Percentiles rank a stretch among this genome's conserved stretches.
These are phyloP conservation scores for Saccharata proteae DNA, from an alignment of 2,329 filamentous ascomycete genomes.

Conservation along the genomic window DNA sequence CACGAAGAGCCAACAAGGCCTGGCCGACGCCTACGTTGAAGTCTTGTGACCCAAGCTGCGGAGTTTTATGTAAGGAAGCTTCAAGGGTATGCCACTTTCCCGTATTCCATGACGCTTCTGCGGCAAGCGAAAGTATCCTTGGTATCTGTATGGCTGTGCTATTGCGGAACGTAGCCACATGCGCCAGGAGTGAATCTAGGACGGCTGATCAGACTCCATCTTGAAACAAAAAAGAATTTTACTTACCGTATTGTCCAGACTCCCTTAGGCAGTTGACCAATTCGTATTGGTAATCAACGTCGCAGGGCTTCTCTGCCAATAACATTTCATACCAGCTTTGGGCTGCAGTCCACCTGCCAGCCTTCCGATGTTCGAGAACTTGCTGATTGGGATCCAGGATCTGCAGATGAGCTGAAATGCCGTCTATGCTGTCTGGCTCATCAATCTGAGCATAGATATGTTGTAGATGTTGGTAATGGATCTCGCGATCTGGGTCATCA, in stretches of 20 bases:
- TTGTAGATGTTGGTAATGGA: constrained; percentile 67
- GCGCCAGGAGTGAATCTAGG: constrained; percentile 70
- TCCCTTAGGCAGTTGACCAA: constrained; percentile 82
- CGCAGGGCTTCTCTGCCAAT: constrained; percentile 64
- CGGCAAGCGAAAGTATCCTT: constrained; percentile 64
- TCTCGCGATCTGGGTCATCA: constrained; percentile 42
- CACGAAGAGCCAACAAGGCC: constrained; percentile 49
- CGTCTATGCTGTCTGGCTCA: constrained; percentile 91
- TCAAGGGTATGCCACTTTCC: constrained; percentile 67
- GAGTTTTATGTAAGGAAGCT: constrained; percentile 41
- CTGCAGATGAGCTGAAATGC: constrained; percentile 77
- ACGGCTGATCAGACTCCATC: constrained; percentile 13
- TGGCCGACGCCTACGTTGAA: constrained; percentile 76
- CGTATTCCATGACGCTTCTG: constrained; percentile 87
- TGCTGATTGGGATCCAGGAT: constrained; percentile 89
- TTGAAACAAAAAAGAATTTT: no score
- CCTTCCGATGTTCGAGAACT: constrained; percentile 82
- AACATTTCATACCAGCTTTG: constrained; percentile 97
- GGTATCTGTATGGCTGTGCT: constrained; percentile 16
- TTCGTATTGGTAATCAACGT: constrained; percentile 67
- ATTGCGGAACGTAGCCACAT: constrained; percentile 62
- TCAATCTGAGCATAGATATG: constrained; percentile 96
- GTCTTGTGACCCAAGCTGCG: constrained; percentile 42
- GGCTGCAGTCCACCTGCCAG: constrained; percentile 84
- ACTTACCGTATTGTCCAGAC: constrained; percentile 81